Evolutionary conservation across 2,329 filamentous ascomycete genomes (phyloP).

Genomic region (Lithohypha guttulata): DNA sequence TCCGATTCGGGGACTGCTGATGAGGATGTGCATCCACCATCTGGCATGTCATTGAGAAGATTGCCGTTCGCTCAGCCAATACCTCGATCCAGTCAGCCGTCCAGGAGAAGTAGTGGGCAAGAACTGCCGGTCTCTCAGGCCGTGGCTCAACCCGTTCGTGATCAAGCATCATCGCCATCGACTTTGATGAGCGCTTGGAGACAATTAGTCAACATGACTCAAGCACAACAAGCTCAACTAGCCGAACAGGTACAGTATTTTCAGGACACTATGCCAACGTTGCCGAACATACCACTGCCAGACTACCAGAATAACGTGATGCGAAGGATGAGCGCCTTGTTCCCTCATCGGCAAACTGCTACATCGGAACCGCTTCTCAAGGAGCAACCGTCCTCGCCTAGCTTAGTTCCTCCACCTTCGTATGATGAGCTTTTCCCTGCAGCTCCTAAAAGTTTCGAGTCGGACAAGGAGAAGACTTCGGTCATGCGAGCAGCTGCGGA

Average conservation of each 20-base stretch:
- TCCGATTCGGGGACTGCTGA: conserved; percentile 35
- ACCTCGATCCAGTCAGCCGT: conserved; percentile 8
- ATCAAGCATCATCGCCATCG: background rate
- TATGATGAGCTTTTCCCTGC: conserved; percentile 70
- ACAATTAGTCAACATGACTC: conserved; percentile 9
- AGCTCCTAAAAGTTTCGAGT: conserved; percentile 28
- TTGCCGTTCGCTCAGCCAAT: conserved; percentile 2
- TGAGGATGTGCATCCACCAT: conserved; percentile 8
- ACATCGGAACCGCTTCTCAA: conserved; percentile 39
- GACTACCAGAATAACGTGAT: conserved; percentile 67
- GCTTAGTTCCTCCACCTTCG: conserved; percentile 49
- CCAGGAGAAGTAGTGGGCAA: conserved; percentile 17
- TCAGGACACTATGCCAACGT: conserved; percentile 59
- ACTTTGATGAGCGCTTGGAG: conserved; percentile 4
- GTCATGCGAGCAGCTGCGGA: conserved; percentile 34
- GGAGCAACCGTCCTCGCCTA: conserved; percentile 33
- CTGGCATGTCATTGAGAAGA: background rate
- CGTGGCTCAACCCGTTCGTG: background rate
- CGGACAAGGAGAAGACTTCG: conserved; percentile 35
- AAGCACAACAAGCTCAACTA: conserved; percentile 51
- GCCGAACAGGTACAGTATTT: conserved; percentile 64
- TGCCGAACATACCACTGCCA: conserved; percentile 46
- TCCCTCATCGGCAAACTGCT: conserved; percentile 51
- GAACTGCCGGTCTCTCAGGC: background rate
- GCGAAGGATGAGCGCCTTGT: conserved; percentile 60